These are phyloP conservation scores for Apophysomyces trapeziformis DNA, from an alignment of 371 early-diverging fungal species.

Conservation along the genomic window DNA sequence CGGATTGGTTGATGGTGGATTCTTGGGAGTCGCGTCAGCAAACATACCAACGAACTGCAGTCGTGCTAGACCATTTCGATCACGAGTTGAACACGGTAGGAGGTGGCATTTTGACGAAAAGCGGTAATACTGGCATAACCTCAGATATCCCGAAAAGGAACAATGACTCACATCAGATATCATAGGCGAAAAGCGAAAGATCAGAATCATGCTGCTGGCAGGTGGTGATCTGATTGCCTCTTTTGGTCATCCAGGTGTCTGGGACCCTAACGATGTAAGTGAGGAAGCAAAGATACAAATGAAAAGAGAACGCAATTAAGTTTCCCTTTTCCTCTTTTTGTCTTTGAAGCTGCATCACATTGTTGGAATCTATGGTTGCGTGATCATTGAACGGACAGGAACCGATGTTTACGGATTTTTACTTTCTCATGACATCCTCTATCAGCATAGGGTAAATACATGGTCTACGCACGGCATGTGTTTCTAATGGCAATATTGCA, in stretches of 20 bases:
- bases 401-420: slow-evolving; percentile 93
- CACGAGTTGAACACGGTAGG: slow-evolving; percentile 75
- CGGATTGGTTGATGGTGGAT: slow-evolving; percentile 96
- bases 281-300: not conserved
- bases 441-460: slow-evolving; percentile 75
- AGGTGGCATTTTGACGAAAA: slow-evolving; percentile 57
- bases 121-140: slow-evolving; percentile 41
- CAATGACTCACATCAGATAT: not conserved
- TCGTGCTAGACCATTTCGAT: slow-evolving; percentile 95
- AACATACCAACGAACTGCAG: slow-evolving; percentile 84
- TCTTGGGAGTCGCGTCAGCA: slow-evolving; percentile 90
- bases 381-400: slow-evolving; percentile 95
- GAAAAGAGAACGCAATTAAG: too few relatives aligned
- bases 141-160: not conserved
- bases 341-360: slow-evolving; percentile 84
- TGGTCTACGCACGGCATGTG: slow-evolving; percentile 2
- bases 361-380: slow-evolving; percentile 89
- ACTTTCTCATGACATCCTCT: slow-evolving; percentile 86
- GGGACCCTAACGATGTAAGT: slow-evolving; percentile 90
- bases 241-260: slow-evolving; percentile 91
- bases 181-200: slow-evolving; percentile 58
- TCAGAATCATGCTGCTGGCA: slow-evolving; percentile 91
- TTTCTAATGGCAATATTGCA: slow-evolving; percentile 19
- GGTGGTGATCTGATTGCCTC: slow-evolving; percentile 97
- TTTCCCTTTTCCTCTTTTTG: too few relatives aligned